A percentile compares a stretch with the other conserved stretches of the same genome.
Evolutionary conservation across 2,329 filamentous ascomycete genomes (phyloP).

Genomic region (Monilinia laxa): DNA sequence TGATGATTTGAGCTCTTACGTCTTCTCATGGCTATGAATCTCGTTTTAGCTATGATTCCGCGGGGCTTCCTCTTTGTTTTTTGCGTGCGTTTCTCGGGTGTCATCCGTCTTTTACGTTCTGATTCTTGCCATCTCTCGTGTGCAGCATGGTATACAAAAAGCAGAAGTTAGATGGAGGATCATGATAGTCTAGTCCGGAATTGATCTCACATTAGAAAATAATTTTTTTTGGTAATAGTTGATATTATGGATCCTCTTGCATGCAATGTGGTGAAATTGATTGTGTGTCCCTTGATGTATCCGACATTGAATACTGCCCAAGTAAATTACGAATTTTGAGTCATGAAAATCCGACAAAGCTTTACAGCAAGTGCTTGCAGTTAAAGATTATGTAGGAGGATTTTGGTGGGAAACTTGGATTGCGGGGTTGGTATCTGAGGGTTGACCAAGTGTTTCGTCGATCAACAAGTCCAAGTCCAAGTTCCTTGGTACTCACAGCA

Average conservation of each 20-base stretch:
- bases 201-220: conserved; percentile 42
- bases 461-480: not conserved
- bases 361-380: not conserved
- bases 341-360: not conserved
- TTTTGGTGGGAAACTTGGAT: not conserved
- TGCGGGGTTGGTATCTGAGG: conserved; percentile 6
- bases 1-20: conserved; percentile 39
- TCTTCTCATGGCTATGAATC: conserved; percentile 37
- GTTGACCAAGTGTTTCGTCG: not conserved
- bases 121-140: conserved; percentile 33
- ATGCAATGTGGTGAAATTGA: not conserved
- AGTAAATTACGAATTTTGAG: not conserved
- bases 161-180: conserved; percentile 41
- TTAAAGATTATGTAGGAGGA: not conserved
- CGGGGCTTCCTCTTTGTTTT: conserved; percentile 34
- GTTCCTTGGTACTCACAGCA: not conserved
- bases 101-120: conserved; percentile 38
- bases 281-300: not conserved
- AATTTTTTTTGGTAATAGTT: conserved; percentile 23
- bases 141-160: conserved; percentile 32
- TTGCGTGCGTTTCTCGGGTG: conserved; percentile 32
- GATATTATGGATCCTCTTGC: not conserved
- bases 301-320: not conserved
- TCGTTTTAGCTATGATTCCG: conserved; percentile 32
- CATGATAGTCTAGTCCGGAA: conserved; percentile 42